These are phyloP conservation scores for Cynara cardunculus DNA, from an alignment of 129 eudicot species.

Conservation along the genomic window DNA sequence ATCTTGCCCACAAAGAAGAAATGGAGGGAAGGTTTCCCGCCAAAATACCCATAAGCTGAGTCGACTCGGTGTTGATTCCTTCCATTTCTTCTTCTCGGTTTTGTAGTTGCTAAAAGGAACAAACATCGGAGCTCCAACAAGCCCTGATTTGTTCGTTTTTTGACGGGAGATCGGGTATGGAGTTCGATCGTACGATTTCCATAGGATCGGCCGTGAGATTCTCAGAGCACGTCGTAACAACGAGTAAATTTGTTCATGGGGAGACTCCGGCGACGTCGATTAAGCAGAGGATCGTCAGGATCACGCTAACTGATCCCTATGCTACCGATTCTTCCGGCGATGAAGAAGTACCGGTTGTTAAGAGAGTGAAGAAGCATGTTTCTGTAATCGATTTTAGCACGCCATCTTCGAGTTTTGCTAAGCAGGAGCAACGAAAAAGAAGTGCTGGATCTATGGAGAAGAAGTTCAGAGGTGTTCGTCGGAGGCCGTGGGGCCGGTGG, in stretches of 20 bases:
- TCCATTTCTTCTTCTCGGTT: slow-evolving; percentile 1
- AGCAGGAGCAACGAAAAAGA: neutral
- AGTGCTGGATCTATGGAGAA: slow-evolving; percentile 9
- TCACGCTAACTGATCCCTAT: slow-evolving; percentile 53
- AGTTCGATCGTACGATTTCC: slow-evolving; percentile 32
- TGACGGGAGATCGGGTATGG: slow-evolving; percentile 19
- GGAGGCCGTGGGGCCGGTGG: slow-evolving; percentile 75
- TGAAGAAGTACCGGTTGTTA: slow-evolving; percentile 17
- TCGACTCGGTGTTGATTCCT: neutral
- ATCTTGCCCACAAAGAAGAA: neutral
- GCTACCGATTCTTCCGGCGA: slow-evolving; percentile 66
- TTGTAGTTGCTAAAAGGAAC: neutral
- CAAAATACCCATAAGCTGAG: neutral
- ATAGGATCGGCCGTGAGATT: slow-evolving; percentile 34
- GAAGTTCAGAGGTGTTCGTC: slow-evolving; percentile 60
- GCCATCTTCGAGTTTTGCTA: neutral
- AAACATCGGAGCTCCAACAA: neutral
- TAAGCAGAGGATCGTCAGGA: slow-evolving; percentile 32
- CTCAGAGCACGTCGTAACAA: slow-evolving; percentile 41
- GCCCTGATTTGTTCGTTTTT: neutral
- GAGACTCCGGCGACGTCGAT: slow-evolving; percentile 7
- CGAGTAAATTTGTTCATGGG: slow-evolving; percentile 19
- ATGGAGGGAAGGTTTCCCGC: slow-evolving; percentile 39
- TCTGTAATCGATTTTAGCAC: slow-evolving; percentile 36
- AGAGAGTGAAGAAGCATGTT: slow-evolving; percentile 48